Conservation (phyloP, 2,329 filamentous ascomycete genomes). For the Cordyceps cicadae region DNA sequence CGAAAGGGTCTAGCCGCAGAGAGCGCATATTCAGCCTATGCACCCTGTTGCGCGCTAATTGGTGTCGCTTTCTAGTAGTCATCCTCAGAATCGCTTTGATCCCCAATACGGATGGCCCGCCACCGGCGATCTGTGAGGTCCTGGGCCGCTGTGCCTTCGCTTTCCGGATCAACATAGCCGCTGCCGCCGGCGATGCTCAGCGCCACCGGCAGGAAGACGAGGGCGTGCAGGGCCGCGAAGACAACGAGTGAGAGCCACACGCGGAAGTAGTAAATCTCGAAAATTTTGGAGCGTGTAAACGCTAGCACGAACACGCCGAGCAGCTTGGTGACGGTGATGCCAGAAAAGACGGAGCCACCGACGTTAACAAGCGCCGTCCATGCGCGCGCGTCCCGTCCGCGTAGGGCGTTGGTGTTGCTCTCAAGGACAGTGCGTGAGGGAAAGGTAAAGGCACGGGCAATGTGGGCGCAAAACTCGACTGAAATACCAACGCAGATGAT, state of each 20-base stretch:
- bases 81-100: conserved; percentile 67
- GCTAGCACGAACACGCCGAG: conserved; percentile 86
- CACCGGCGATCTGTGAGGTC: conserved; percentile 75
- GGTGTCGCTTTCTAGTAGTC: conserved; percentile 30
- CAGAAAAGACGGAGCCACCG: conserved; percentile 87
- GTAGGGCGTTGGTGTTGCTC: conserved; percentile 63
- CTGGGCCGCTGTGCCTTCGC: conserved; percentile 80
- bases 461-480: conserved; percentile 96
- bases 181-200: conserved; percentile 78
- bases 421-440: conserved; percentile 77
- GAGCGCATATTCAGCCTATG: neutral
- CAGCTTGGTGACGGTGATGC: conserved; percentile 93
- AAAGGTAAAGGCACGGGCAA: conserved; percentile 93
- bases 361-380: conserved; percentile 95
- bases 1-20: neutral
- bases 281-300: conserved; percentile 95
- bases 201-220: conserved; percentile 85
- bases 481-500: conserved; percentile 95
- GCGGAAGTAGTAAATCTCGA: conserved; percentile 98
- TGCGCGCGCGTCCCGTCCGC: conserved; percentile 73
- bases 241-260: conserved; percentile 90
- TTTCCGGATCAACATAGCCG: conserved; percentile 81
- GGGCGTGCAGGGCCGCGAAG: conserved; percentile 79
- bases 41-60: neutral
- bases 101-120: conserved; percentile 67